These are phyloP conservation scores for Penicillium expansum DNA, from an alignment of 2,329 filamentous ascomycete genomes.

Conservation along the genomic window DNA sequence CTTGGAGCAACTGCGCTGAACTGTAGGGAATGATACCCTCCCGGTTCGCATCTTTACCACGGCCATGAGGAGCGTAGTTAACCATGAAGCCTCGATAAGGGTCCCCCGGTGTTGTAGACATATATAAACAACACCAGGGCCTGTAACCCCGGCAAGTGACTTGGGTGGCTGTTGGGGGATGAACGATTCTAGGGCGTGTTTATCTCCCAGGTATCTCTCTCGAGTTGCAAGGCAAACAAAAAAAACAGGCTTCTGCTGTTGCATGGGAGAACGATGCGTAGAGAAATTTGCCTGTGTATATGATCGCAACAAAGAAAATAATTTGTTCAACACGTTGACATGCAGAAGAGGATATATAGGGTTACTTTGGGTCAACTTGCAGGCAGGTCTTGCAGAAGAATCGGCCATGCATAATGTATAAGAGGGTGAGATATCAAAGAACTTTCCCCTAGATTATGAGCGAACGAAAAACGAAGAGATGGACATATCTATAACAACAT, in stretches of 20 bases:
- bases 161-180: constrained; percentile 15
- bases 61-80: constrained; percentile 68
- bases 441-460: not conserved
- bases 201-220: not conserved
- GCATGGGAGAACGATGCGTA: constrained; percentile 12
- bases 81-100: constrained; percentile 76
- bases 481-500: constrained; percentile 7
- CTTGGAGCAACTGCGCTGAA: constrained; percentile 41
- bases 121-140: constrained; percentile 74
- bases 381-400: not conserved
- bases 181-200: constrained; percentile 1
- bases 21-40: constrained; percentile 65
- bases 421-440: not conserved
- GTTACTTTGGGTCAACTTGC: not conserved
- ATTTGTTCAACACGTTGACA: not conserved
- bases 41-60: constrained; percentile 60
- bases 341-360: not conserved
- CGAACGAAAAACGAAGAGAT: not conserved
- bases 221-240: constrained; percentile 1
- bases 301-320: not conserved
- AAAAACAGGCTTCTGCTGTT: constrained; percentile 1
- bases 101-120: constrained; percentile 69
- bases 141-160: constrained; percentile 63
- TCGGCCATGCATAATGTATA: not conserved
- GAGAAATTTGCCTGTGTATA: not conserved